A percentile compares a stretch with the other conserved stretches of the same genome.
These are phyloP conservation scores for Lachancea dasiensis DNA, from an alignment of 805 yeast species.

Conservation along the genomic window DNA sequence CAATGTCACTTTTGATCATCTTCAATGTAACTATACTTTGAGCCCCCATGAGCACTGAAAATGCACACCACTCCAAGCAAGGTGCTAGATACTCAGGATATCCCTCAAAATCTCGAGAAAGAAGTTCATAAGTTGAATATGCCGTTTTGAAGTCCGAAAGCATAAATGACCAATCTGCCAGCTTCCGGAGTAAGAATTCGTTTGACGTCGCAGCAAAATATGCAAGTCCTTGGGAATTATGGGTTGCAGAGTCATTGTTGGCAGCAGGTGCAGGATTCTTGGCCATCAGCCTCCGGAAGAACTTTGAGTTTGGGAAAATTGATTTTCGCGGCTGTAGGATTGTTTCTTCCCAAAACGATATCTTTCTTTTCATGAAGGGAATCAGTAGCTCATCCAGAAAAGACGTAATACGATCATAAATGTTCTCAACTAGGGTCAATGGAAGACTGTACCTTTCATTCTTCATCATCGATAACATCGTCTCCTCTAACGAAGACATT, in stretches of 20 bases:
- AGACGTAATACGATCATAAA: conserved; percentile 23
- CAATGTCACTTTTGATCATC: conserved; percentile 39
- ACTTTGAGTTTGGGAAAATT: conserved; percentile 59
- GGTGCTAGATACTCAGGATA: conserved; percentile 51
- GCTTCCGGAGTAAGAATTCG: conserved; percentile 69
- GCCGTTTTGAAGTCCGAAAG: conserved; percentile 84
- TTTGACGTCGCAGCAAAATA: conserved; percentile 56
- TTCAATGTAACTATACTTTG: conserved; percentile 38
- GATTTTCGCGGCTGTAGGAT: conserved; percentile 72
- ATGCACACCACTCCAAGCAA: conserved; percentile 81
- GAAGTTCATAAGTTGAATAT: conserved; percentile 72
- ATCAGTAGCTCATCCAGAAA: conserved; percentile 33
- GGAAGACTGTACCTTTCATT: conserved; percentile 15
- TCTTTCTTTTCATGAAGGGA: conserved; percentile 81
- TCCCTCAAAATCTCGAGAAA: conserved; percentile 67
- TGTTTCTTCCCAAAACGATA: conserved; percentile 82
- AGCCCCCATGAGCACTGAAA: conserved; percentile 59
- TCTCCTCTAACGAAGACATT: conserved; percentile 25
- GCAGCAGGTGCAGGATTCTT: conserved; percentile 19
- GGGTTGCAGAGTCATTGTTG: conserved; percentile 23
- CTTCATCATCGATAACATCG: conserved; percentile 9
- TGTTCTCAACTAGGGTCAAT: conserved; percentile 16
- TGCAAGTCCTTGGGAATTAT: conserved; percentile 47
- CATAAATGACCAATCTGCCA: conserved; percentile 92
- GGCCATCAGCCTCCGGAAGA: conserved; percentile 40